phyloP scores from a whole-genome alignment of 768 basidiomycete genomes.

The Lentinula detonsa region DNA sequence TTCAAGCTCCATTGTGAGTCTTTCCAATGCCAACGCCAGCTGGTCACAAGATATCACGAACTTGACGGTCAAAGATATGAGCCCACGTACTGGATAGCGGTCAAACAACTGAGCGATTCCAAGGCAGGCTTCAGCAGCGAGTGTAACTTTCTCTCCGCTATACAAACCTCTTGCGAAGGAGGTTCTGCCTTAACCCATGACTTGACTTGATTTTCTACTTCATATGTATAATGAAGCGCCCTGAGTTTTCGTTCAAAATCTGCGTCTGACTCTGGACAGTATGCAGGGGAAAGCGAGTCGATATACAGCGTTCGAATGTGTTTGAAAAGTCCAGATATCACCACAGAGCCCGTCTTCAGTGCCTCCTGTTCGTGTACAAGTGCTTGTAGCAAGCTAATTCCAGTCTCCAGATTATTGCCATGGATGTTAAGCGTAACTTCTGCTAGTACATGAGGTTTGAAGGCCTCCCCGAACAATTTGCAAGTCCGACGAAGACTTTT shows the following conservation, averaged over 20 bases:
- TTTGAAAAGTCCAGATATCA: not conserved
- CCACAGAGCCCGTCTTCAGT: not conserved
- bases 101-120: not conserved
- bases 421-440: conserved; percentile 3
- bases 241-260: not conserved
- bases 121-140: not conserved
- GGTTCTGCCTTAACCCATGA: not conserved
- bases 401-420: not conserved
- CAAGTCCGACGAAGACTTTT: not conserved
- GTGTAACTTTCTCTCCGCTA: not conserved
- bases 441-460: not conserved
- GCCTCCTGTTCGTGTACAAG: not conserved
- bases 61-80: not conserved
- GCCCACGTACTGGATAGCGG: not conserved
- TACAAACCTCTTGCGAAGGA: not conserved
- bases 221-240: not conserved
- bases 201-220: not conserved
- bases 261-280: not conserved
- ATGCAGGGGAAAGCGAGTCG: not conserved
- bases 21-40: not conserved
- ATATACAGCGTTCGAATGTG: not conserved
- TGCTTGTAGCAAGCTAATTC: not conserved
- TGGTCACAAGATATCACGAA: not conserved
- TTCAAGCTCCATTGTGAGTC: not conserved
- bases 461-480: not conserved